Evolutionary conservation across 257 asterid species (phyloP), one percentile per base, ranked within the genome.

Genomic region (Scutellaria minor): DNA sequence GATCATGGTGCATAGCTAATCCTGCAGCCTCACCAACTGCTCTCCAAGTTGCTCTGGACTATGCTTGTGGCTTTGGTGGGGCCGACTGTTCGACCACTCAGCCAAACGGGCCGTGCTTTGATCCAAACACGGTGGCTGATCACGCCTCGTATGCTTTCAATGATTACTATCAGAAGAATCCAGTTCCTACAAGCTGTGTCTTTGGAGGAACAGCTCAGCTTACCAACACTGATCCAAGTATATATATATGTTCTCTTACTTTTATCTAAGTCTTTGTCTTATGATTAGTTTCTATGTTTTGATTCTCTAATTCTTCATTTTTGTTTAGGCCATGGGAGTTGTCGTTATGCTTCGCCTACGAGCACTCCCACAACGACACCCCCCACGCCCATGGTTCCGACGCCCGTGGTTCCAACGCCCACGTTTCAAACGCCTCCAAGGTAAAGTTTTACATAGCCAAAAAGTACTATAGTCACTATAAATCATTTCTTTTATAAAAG

Each of bases 31-130:
- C 96, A 8, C 72, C 76, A 37, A 86, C 88, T 9, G 86, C 89
- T 45, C 83, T 90, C 40, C 96, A 90, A 75, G 95, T 88, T 40
- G 96, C 96, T 52, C 79, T 90, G 56, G 95, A 90, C 69, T 88
- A 90, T 82, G 95, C 96, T 0, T 88, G 96, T 76, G 96, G 96
- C 13, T 86, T 81, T 72, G 96, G 96, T 3, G 94, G 92, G 54
- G 77, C 96, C 50, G 96, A 90, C 65, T 90, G 96, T 75, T 82
- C 96, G 10, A 74, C 78, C 24, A 81, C 88, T 66, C 96, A 88
- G 75, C 77, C 81, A 9, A 87, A 88, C 40, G 88, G 72, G 48
- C 57, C 80, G 55, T 90, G 96, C 73, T 86, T 64, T 51, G 84
- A 90, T 1, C 96, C 96, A 48, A 83, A 80, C 65, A 88, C 95